Base-by-base conservation (phyloP, 176 grass and related monocot genomes). In the Bromus sterilis region DNA sequence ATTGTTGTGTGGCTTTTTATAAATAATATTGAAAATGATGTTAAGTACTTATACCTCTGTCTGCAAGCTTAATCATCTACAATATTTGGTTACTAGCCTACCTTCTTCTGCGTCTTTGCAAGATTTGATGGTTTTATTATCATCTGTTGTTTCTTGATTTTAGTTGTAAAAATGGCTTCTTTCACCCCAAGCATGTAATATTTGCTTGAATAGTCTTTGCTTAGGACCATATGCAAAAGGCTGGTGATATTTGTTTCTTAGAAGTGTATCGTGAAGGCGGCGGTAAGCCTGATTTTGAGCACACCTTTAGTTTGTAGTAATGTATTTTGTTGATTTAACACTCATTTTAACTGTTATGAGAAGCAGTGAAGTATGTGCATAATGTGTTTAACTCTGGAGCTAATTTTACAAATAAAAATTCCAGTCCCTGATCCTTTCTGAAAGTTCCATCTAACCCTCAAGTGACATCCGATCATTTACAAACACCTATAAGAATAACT, bases 101-200 rank as follows among this genome's bases (percentile, higher is more conserved):
- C 95, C 95, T 83, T 94, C 92, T 60, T 94, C 95, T 91, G 95
- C 92, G 32, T 98, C 95, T 14, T 98, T 92, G 95, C 95, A 98
- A 83, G 95, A 98, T 76, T 77, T 98, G 44, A 98, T 94, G 95
- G 95, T 98, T 66, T n/a, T 84, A 46, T 12, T 14, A 0, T 14
- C 66, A 65, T n/a, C 16, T 40, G 35, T 20, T 65, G 36, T 16
- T 58, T 60, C 18, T 70, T 14, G 7, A 1, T 71, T 43, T 82
- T 11, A 0, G 8, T 5, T 6, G 31, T 75, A 76, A 53, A n/a
- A 30, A 2, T 82, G 4, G n/a, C 36, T 34, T 80, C 57, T 44
- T 83, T 68, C 16, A 28, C 43, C 33, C 32, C n/a, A 13, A 6
- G n/a, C 6, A 78, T 34, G 12, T 61, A 51, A 46, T 32, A 74